phyloP scores from a whole-genome alignment of 805 yeast genomes.

The Saitoella complicata region DNA sequence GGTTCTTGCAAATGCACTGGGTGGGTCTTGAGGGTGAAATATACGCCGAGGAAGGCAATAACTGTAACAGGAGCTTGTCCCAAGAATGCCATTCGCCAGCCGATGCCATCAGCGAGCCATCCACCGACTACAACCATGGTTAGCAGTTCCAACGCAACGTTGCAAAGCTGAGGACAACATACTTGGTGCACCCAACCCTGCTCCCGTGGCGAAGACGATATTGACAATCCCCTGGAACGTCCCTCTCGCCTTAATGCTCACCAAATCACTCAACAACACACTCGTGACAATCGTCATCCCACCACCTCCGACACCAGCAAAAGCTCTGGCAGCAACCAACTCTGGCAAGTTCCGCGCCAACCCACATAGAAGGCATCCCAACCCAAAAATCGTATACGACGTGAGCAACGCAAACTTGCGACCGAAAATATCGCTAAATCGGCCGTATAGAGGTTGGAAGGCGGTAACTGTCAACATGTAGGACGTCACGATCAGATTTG shows the following conservation, averaged over 20 bases:
- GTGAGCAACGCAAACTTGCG: slow-evolving; percentile 26
- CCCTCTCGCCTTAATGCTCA: slow-evolving; percentile 61
- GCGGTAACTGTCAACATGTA: slow-evolving; percentile 55
- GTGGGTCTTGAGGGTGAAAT: slow-evolving; percentile 7
- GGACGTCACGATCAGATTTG: slow-evolving; percentile 63
- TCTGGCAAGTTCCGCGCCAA: slow-evolving; percentile 8
- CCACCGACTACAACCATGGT: slow-evolving; percentile 28
- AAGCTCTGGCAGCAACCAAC: slow-evolving; percentile 31
- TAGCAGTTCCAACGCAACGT: too few species aligned
- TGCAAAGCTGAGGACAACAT: background rate
- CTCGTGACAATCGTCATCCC: slow-evolving; percentile 65
- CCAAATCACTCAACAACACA: slow-evolving; percentile 59
- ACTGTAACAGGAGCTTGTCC: slow-evolving; percentile 27
- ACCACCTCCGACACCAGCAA: slow-evolving; percentile 86
- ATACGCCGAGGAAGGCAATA: slow-evolving; percentile 23
- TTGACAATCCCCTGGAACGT: slow-evolving; percentile 67
- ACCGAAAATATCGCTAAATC: slow-evolving; percentile 31
- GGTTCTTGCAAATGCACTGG: slow-evolving; percentile 17
- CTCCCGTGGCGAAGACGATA: slow-evolving; percentile 12
- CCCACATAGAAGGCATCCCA: slow-evolving; percentile 40
- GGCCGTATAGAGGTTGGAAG: slow-evolving; percentile 44
- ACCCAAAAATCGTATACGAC: slow-evolving; percentile 30
- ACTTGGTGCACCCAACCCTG: slow-evolving; percentile 5
- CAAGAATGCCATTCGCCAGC: slow-evolving; percentile 44
- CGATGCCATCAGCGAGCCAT: slow-evolving; percentile 31